Evolutionary conservation across 208 protist species (phyloP).

Genomic region (Spongospora subterranea): DNA sequence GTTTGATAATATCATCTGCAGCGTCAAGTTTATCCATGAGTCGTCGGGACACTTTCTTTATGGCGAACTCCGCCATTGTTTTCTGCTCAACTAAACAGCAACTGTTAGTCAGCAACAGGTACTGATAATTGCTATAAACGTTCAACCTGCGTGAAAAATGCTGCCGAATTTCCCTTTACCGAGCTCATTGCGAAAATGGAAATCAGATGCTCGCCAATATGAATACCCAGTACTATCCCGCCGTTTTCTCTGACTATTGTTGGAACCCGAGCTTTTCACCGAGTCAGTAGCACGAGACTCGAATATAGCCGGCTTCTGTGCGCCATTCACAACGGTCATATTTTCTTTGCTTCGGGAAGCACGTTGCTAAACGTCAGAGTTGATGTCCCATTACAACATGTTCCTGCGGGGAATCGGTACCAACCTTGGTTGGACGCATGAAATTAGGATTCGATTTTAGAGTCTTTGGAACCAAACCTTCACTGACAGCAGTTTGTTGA

Average conservation of each 20-base stretch:
- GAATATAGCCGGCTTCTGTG: too few species aligned
- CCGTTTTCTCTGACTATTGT: not conserved
- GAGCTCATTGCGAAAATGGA: slow-evolving; percentile 6
- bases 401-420: not conserved
- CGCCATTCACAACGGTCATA: too few species aligned
- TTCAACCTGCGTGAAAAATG: not conserved
- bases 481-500: not conserved
- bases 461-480: too few species aligned
- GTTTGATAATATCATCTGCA: not conserved
- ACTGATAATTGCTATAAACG: not conserved
- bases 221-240: not conserved
- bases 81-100: slow-evolving; percentile 23
- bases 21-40: not conserved
- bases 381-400: not conserved
- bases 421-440: not conserved
- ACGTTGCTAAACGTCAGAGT: too few species aligned
- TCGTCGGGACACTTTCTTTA: not conserved
- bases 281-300: too few species aligned
- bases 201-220: slow-evolving; percentile 47
- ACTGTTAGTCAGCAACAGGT: not conserved
- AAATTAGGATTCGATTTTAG: not conserved
- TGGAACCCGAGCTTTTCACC: not conserved
- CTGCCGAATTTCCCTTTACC: not conserved
- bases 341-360: too few species aligned
- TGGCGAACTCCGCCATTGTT: not conserved